Evolutionary conservation across 768 basidiomycete genomes (phyloP), one percentile per base, ranked within the genome.

Genomic region (Hypsizygus marmoreus): DNA sequence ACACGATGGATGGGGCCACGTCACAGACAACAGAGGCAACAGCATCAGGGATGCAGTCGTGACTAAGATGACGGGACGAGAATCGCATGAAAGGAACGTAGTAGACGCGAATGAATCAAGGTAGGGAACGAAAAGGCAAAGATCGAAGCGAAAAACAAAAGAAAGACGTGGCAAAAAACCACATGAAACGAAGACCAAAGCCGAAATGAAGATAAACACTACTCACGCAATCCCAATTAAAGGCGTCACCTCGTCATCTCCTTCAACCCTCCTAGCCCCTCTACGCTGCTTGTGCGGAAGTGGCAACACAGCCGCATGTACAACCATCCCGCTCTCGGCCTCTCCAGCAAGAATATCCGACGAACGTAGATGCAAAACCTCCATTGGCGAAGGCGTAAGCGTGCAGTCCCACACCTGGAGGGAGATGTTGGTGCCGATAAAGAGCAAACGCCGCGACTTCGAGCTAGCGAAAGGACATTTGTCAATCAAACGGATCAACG

Each of bases 351-450:
- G 20, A 53, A 25, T 3, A 6, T 24, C 45, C 6, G 49, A 19
- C 14, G 16, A 25, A 8, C 22, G 10, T 4, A 34, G 5, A 10
- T 28, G 24, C 46, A 87, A 60, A 3, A 84, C 50, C 53, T 86
- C 84, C 54, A 43, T 40, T 1, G 69, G 49, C 0, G 59, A 54
- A 3, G 66, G 76, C 7, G 86, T 60, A 48, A 77, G 70, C 11
- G 76, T 70, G 53, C 78, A 79, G 52, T 85, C 82, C 82, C 83
- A 86, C 14, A 84, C 68, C 56, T 84, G 78, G 30, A 86, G 55
- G 4, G 79, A 76, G 11, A 66, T 63, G 6, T 57, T 49, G 58
- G 80, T 82, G 1, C 70, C 75, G 5, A 81, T 61, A 35, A 59
- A 39, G 8, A 58, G 50, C 20, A 51, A 37, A n/a, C n/a, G n/a